Base-by-base conservation (phyloP, 164 flowering plant genomes). In the Kalanchoe fedtschenkoi region DNA sequence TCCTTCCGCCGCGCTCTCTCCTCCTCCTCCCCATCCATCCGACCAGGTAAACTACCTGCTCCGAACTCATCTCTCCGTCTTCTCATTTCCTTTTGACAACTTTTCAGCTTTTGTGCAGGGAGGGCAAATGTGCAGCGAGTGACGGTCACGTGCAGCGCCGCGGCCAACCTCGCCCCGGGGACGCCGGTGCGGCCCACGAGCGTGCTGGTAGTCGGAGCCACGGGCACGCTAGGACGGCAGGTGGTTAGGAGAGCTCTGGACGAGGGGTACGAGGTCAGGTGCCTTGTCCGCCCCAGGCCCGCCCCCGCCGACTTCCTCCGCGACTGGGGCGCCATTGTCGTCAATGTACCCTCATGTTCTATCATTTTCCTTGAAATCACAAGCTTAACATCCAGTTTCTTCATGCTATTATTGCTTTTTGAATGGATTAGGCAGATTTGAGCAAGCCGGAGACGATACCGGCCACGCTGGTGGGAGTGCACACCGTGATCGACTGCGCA, bases 291-390 rank as follows among this genome's bases (percentile, higher is more conserved):
- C 68, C 97, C 99, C 28, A 69, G 97, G 29, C 96, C 99, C 28
- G 91, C 92, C 34, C 99, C 99, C 58, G 99, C 99, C 64, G 99
- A 93, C 65, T 93, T 93, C 62, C 96, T 93, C 61, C 95, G 99
- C n/a, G 96, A 93, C 69, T 93, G 99, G 99, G 99, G 97, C 64
- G 99, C 97, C 11, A 90, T 85, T 21, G 96, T 90, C 59, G 99
- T 90, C 70, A 93, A 93, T 79, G 98, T 89, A 69, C 14, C 16
- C 16, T 15, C 9, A 32, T 61, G 14, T 8, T n/a, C 51, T 19
- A 4, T 5, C 2, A 43, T 17, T 39, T 29, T 17, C 30, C n/a
- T n/a, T n/a, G n/a, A 22, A 33, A 26, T 34, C n/a, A 3, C 24
- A 28, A 1, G 17, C 4, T 34, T 41, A 1, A 7, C 24, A n/a